A percentile compares a stretch with the other conserved stretches of the same genome.
Evolutionary conservation across 139 green algal genomes (phyloP).

Genomic region (Spirogloea muscicola): DNA sequence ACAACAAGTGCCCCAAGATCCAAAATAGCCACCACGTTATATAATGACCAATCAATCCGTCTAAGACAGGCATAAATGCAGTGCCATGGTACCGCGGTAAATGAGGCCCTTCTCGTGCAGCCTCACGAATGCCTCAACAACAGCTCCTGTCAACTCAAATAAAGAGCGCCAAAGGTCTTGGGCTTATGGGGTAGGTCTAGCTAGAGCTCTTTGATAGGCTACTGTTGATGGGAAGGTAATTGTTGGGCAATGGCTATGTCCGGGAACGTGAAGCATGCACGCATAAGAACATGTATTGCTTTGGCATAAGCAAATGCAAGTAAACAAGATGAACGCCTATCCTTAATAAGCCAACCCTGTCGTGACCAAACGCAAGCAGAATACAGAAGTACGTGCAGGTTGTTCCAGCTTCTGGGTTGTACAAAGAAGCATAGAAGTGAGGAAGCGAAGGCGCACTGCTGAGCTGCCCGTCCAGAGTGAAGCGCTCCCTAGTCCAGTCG

Average conservation of each 20-base stretch:
- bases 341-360: not conserved
- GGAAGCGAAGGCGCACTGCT: slow-evolving; percentile 38
- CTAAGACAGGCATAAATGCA: too few species aligned
- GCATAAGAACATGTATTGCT: too few species aligned
- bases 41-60: too few species aligned
- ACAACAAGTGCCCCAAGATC: too few species aligned
- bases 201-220: too few species aligned
- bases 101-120: slow-evolving; percentile 76
- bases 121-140: slow-evolving; percentile 71
- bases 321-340: slow-evolving; percentile 1
- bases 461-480: slow-evolving; percentile 73
- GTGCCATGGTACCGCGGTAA: slow-evolving; percentile 74
- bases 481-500: slow-evolving; percentile 76
- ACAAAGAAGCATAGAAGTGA: not conserved
- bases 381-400: not conserved
- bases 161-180: too few species aligned
- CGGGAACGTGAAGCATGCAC: too few species aligned
- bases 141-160: slow-evolving; percentile 55
- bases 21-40: too few species aligned
- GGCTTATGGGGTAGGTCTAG: too few species aligned
- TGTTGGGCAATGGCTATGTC: too few species aligned
- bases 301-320: not conserved
- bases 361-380: not conserved
- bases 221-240: too few species aligned
- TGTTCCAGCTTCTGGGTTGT: not conserved